phyloP scores from a whole-genome alignment of 2,329 filamentous ascomycete genomes.

The Fusarium torulosum region DNA sequence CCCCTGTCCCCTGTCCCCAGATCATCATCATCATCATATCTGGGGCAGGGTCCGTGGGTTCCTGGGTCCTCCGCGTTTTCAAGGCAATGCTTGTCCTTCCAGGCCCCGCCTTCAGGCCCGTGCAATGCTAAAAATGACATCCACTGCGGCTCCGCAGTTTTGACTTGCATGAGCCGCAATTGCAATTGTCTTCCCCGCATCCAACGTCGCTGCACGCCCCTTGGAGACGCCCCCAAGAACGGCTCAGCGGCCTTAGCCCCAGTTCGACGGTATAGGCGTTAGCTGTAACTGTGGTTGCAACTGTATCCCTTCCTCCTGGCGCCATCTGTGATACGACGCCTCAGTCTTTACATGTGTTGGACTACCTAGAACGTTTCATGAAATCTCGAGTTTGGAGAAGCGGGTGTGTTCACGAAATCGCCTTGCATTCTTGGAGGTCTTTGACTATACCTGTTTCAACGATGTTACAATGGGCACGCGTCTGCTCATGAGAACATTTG shows the following conservation, averaged over 20 bases:
- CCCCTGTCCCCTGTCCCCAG: slow-evolving; percentile 1
- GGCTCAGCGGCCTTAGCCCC: no score
- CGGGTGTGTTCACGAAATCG: slow-evolving; percentile 20
- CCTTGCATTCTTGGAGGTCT: slow-evolving; percentile 7
- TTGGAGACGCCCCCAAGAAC: slow-evolving; percentile 26
- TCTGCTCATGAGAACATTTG: slow-evolving; percentile 24
- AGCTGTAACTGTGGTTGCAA: slow-evolving; percentile 1
- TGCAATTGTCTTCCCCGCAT: slow-evolving; percentile 49
- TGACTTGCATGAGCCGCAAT: slow-evolving; percentile 51
- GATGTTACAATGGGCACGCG: slow-evolving; percentile 1
- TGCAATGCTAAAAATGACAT: slow-evolving; percentile 35
- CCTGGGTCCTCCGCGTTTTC: slow-evolving; percentile 43
- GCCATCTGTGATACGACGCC: slow-evolving; percentile 44
- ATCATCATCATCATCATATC: slow-evolving; percentile 30
- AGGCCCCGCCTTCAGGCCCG: slow-evolving; percentile 34
- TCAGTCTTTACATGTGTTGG: slow-evolving; percentile 40
- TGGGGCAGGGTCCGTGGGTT: slow-evolving; percentile 43
- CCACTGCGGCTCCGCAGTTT: slow-evolving; percentile 50
- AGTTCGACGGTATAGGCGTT: no score
- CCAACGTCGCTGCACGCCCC: slow-evolving; percentile 38
- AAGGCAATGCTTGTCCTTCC: slow-evolving; percentile 41
- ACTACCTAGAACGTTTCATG: slow-evolving; percentile 28
- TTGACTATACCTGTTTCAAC: slow-evolving; percentile 17
- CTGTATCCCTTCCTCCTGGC: slow-evolving; percentile 42
- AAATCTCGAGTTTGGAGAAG: slow-evolving; percentile 28